Conservation (phyloP, 306 rosid species). For the Corylus heterophylla region DNA sequence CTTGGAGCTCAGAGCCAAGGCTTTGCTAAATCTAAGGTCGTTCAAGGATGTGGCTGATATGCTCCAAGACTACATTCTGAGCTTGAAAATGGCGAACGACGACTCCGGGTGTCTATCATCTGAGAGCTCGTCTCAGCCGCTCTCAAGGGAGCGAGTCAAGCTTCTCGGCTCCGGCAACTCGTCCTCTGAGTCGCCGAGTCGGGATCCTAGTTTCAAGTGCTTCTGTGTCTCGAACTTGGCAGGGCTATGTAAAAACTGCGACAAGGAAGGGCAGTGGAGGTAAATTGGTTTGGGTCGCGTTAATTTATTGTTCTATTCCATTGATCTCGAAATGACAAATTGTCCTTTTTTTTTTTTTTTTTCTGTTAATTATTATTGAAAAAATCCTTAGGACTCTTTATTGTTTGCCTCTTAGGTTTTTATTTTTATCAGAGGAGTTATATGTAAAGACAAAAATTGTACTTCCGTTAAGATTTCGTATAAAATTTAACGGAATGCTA, state of each 20-base stretch:
- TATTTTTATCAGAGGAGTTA: too few relatives aligned
- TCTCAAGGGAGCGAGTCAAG: slow-evolving; percentile 71
- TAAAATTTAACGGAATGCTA: too few relatives aligned
- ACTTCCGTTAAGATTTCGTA: too few relatives aligned
- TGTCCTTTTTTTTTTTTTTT: background rate
- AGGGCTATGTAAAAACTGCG: slow-evolving; percentile 69
- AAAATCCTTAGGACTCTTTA: too few relatives aligned
- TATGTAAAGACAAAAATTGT: too few relatives aligned
- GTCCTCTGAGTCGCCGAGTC: slow-evolving; percentile 34
- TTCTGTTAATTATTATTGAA: background rate
- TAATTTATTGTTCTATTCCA: slow-evolving; percentile 36
- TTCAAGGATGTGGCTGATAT: slow-evolving; percentile 88
- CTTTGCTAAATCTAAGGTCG: slow-evolving; percentile 67
- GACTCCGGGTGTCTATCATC: slow-evolving; percentile 56
- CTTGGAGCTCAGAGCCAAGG: slow-evolving; percentile 79
- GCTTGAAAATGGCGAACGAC: slow-evolving; percentile 67
- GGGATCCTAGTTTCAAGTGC: slow-evolving; percentile 81
- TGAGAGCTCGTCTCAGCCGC: slow-evolving; percentile 56
- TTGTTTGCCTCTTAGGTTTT: too few relatives aligned
- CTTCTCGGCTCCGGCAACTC: slow-evolving; percentile 50
- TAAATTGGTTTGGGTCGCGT: slow-evolving; percentile 15
- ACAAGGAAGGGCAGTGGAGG: slow-evolving; percentile 98
- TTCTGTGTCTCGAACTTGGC: slow-evolving; percentile 96
- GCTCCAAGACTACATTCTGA: slow-evolving; percentile 96
- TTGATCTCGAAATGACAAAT: slow-evolving; percentile 29